Base-by-base conservation (phyloP, 1,284 basidiomycete species). In the Cutaneotrichosporon arboriforme region DNA sequence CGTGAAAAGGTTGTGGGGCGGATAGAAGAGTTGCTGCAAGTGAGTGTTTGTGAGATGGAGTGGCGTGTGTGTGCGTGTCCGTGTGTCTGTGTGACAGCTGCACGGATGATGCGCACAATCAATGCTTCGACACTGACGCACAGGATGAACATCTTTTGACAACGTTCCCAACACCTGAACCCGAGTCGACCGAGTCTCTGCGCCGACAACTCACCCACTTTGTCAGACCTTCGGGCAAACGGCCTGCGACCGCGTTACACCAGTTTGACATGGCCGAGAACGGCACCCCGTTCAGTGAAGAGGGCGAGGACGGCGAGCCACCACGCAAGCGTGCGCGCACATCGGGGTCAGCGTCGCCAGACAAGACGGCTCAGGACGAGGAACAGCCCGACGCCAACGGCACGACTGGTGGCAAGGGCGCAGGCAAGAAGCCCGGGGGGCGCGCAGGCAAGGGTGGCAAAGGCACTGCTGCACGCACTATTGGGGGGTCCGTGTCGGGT, bases 1-100 rank as follows among this genome's bases (percentile, higher is more conserved):
- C 80, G 87, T 69, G 83, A 81, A 43, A 84, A 84, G 60, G 83
- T 90, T 8, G 90, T 89, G 3, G 81, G 88, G 49, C 81, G 88
- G 49, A 79, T 93, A 48, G 91, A 96, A 68, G 88, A 92, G 73
- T 71, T 90, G 49, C 76, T 93, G 39, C 82, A 90, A 81, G 90
- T 89, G 77, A 63, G 26, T 31, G 26, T 31, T 31, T n/a, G n/a
- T n/a, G 26, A 7, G 26, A 31, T 10, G 26, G 26, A 31, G 8
- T 23, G 26, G 20, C 46, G 45, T 26, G 40, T 15, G 12, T 21
- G 15, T 14, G 4, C 39, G 17, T 48, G 43, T 31, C 26, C 26
- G 26, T 31, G 26, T 31, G 26, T 38, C n/a, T n/a, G 3, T 3
- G 13, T 35, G 34, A 35, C 34, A 8, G n/a, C 34, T 35, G 12